Base-by-base conservation (phyloP, 1,284 basidiomycete species). In the Rhodofomes roseus region DNA sequence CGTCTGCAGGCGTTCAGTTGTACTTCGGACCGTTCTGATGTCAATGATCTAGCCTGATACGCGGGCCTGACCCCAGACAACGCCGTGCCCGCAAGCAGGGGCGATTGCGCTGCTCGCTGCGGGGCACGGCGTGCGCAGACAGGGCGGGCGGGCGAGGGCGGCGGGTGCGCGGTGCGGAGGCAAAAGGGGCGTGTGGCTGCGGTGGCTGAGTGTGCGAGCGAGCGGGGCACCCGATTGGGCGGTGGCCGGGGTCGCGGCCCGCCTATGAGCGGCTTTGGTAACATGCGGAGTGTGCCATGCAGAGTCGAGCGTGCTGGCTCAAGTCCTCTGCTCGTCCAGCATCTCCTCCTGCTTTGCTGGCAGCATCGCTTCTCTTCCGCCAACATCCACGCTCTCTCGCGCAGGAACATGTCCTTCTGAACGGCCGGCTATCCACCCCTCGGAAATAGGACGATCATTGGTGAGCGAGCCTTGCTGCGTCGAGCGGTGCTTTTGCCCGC, bases 261-360 rank as follows among this genome's bases (percentile, higher is more conserved):
- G 57, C 57, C 51, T 52, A n/a, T 22, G 37, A 43, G 50, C 37
- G 31, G 37, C n/a, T 43, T 57, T 56, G 43, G 59, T 12, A 41
- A 60, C 59, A 60, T 60, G 59, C 59, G 59, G 55, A 57, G 59
- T 41, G 23, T 37, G 55, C 51, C 37, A 57, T 60, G 53, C 59
- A 57, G 54, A 29, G 31, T 12, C 22, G 20, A 60, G 53, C 59
- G 51, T 44, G 51, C 55, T 48, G 46, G 46, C 46, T 48, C 25
- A 48, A 43, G 44, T 56, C 29, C 50, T 56, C 55, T 44, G 31
- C 46, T 37, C 40, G 48, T 56, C 39, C 29, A 43, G 31, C 48
- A 40, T 41, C 52, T 29, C 44, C 22, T 16, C 50, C 25, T 31
- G 43, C 40, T 54, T 41, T 54, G 27, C 39, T 44, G 50, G 27